Conservation (phyloP, 441 rosid genomes). For the Adansonia grandidieri region DNA sequence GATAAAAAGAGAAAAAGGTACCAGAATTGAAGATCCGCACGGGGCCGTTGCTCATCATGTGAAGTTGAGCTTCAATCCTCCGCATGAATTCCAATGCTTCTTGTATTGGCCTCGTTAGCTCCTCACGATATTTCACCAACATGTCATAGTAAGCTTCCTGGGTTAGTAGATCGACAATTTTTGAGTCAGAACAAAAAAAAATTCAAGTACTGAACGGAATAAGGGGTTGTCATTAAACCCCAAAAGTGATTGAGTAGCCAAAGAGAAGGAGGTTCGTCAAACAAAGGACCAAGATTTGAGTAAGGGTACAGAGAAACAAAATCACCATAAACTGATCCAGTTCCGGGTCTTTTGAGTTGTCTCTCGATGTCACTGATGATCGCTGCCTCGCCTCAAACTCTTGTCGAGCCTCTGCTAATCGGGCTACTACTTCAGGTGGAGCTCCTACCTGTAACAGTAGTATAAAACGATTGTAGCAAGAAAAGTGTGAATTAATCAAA, state of each 20-base stretch:
- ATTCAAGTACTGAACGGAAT: neutral
- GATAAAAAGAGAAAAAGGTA: slow-evolving; percentile 25
- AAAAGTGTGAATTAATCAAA: neutral
- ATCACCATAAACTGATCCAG: slow-evolving; percentile 96
- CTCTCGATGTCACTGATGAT: slow-evolving; percentile 45
- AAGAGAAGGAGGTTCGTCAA: slow-evolving; percentile 3
- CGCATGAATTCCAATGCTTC: slow-evolving; percentile 99
- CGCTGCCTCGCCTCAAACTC: slow-evolving; percentile 77
- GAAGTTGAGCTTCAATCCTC: slow-evolving; percentile 89
- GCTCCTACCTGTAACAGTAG: slow-evolving; percentile 75
- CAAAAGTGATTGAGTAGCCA: neutral
- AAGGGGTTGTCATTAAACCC: neutral
- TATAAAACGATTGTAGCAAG: neutral
- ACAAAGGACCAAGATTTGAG: neutral
- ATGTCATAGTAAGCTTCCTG: slow-evolving; percentile 97
- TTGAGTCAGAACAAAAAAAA: slow-evolving; percentile 11
- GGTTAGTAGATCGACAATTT: slow-evolving; percentile 17
- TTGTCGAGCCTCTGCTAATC: slow-evolving; percentile 68
- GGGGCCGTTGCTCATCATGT: slow-evolving; percentile 71
- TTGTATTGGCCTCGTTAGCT: slow-evolving; percentile 84
- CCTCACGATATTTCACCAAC: slow-evolving; percentile 92
- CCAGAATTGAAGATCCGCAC: slow-evolving; percentile 74
- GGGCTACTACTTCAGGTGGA: slow-evolving; percentile 78
- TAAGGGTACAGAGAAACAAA: slow-evolving; percentile 1
- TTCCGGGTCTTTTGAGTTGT: slow-evolving; percentile 78